Percentiles rank a stretch among this genome's conserved stretches.
phyloP scores from a whole-genome alignment of 2,329 filamentous ascomycete genomes.

The Xylariaceae sp. region DNA sequence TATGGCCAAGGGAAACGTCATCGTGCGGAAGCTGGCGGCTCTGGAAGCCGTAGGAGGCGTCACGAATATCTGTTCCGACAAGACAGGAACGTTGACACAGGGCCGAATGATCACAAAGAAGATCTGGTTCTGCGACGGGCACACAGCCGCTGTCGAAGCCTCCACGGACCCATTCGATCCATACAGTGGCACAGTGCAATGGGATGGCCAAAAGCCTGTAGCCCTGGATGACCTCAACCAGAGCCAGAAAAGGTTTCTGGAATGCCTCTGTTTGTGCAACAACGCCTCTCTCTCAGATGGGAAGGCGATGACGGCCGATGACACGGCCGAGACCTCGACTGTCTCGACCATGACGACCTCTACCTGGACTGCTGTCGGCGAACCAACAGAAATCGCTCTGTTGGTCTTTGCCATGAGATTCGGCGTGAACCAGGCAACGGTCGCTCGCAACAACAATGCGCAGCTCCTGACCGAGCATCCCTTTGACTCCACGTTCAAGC shows the following conservation, averaged over 20 bases:
- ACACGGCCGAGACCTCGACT: slow-evolving; percentile 43
- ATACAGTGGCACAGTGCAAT: slow-evolving; percentile 47
- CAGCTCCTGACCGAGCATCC: slow-evolving; percentile 61
- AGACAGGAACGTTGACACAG: slow-evolving; percentile 64
- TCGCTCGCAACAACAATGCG: slow-evolving; percentile 34
- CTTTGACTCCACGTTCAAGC: slow-evolving; percentile 70
- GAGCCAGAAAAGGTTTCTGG: slow-evolving; percentile 44
- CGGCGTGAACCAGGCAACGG: slow-evolving; percentile 41
- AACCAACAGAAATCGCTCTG: slow-evolving; percentile 70
- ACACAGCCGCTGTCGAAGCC: slow-evolving; percentile 48
- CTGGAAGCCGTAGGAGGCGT: slow-evolving; percentile 65
- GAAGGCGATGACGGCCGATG: slow-evolving; percentile 31
- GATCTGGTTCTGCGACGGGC: slow-evolving; percentile 54
- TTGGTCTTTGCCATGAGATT: slow-evolving; percentile 71
- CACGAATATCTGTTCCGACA: slow-evolving; percentile 68
- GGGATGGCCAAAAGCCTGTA: slow-evolving; percentile 32
- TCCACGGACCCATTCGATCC: slow-evolving; percentile 59
- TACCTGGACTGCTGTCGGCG: slow-evolving; percentile 57
- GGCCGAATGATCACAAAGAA: slow-evolving; percentile 63
- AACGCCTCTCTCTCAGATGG: slow-evolving; percentile 47
- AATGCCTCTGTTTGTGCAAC: slow-evolving; percentile 59
- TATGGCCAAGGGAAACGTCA: slow-evolving; percentile 52
- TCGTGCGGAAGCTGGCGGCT: slow-evolving; percentile 57
- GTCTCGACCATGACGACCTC: slow-evolving; percentile 40
- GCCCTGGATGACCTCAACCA: slow-evolving; percentile 14